Conservation (phyloP, 2,329 filamentous ascomycete species). For the Pseudocercospora vitis region DNA sequence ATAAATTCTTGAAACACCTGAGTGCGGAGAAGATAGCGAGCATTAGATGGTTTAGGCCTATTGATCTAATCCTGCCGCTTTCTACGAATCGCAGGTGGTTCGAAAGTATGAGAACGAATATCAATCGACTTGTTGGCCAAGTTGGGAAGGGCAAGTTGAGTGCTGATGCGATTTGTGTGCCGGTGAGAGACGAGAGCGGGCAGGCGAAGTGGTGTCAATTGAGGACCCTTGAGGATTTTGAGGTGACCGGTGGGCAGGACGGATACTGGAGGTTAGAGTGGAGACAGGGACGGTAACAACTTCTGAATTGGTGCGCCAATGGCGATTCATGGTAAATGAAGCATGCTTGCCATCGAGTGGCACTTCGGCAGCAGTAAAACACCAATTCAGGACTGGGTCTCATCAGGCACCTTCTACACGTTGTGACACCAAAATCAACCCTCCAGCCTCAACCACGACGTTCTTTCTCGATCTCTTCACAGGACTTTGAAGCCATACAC, state of each 20-base stretch:
- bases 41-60: conserved; percentile 20
- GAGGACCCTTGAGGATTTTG: conserved; percentile 12
- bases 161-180: conserved; percentile 22
- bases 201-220: conserved; percentile 13
- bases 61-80: conserved; percentile 17
- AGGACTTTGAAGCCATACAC: too few species aligned
- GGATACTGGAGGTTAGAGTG: conserved; percentile 18
- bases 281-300: too few species aligned
- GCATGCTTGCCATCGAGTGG: too few species aligned
- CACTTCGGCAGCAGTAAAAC: too few species aligned
- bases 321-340: too few species aligned
- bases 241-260: not conserved
- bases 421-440: too few species aligned
- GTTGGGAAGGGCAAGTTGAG: conserved; percentile 18
- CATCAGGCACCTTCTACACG: too few species aligned
- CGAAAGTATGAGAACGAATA: conserved; percentile 12
- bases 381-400: too few species aligned
- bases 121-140: conserved; percentile 20
- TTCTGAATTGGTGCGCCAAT: too few species aligned
- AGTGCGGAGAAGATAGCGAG: conserved; percentile 14
- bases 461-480: too few species aligned
- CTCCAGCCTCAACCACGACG: too few species aligned
- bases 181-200: conserved; percentile 12
- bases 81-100: conserved; percentile 18
- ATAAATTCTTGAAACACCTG: conserved; percentile 19